Evolutionary conservation across 495 filamentous ascomycete species (phyloP).

Genomic region (Beverwykella pulmonaria): DNA sequence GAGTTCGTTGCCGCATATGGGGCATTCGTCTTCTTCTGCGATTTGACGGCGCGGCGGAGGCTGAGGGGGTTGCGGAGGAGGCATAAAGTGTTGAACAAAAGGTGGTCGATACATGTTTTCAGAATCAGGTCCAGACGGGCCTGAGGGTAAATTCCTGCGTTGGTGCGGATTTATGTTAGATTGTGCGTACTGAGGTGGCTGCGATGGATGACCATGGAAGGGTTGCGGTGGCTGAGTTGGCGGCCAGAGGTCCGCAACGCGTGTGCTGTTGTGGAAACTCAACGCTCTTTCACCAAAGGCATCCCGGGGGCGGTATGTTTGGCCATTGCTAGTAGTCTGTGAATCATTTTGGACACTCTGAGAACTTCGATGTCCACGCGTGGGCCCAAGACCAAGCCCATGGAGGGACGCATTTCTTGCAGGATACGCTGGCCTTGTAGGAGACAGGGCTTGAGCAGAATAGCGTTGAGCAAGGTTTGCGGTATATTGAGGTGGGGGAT

Average conservation of each 20-base stretch:
- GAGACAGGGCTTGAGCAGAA: neutral
- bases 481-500: slow-evolving; percentile 51
- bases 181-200: neutral
- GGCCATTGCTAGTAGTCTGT: slow-evolving; percentile 1
- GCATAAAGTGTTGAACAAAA: slow-evolving; percentile 2
- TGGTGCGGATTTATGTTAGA: neutral
- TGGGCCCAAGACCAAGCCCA: neutral
- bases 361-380: slow-evolving; percentile 11
- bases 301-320: neutral
- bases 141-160: neutral
- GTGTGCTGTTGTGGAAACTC: slow-evolving; percentile 17
- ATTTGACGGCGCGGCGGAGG: slow-evolving; percentile 29
- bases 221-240: slow-evolving; percentile 14
- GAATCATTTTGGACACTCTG: slow-evolving; percentile 11
- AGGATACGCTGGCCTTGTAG: neutral
- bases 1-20: slow-evolving; percentile 78
- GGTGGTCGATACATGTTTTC: neutral
- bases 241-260: slow-evolving; percentile 21
- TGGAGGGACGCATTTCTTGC: neutral
- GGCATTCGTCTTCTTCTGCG: slow-evolving; percentile 85
- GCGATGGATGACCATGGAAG: neutral
- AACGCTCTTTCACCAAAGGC: slow-evolving; percentile 5
- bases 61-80: slow-evolving; percentile 7
- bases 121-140: neutral
- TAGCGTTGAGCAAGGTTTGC: neutral